Conservation (phyloP, 768 basidiomycete genomes). For the Hortiboletus campestris region DNA sequence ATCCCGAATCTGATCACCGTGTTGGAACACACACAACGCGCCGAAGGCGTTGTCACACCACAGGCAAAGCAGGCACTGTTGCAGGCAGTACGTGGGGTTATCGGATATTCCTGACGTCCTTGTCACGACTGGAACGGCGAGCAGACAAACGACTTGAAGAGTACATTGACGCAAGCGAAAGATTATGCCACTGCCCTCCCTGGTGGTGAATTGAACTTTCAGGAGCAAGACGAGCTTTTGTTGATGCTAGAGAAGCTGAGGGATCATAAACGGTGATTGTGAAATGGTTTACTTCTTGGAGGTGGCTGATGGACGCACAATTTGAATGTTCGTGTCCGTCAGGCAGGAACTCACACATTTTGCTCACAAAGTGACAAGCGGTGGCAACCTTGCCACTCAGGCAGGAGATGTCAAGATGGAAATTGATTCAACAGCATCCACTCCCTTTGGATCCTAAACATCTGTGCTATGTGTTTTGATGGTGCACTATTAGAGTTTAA, state of each 20-base stretch:
- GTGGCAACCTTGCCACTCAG: slow-evolving; percentile 28
- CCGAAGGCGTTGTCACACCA: slow-evolving; percentile 52
- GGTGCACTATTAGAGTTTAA: too few species aligned
- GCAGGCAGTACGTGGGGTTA: slow-evolving; percentile 48
- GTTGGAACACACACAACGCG: slow-evolving; percentile 56
- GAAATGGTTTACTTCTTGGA: too few species aligned
- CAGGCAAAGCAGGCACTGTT: slow-evolving; percentile 66
- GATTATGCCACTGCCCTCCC: slow-evolving; percentile 57
- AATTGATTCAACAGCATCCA: slow-evolving; percentile 74
- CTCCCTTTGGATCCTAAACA: slow-evolving; percentile 45
- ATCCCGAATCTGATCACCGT: slow-evolving; percentile 59
- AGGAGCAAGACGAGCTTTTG: slow-evolving; percentile 72
- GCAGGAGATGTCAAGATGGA: slow-evolving; percentile 50
- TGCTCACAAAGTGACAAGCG: slow-evolving; percentile 39
- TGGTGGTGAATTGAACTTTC: slow-evolving; percentile 67
- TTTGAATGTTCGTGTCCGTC: background rate
- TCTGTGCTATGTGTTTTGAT: too few species aligned
- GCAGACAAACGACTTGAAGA: slow-evolving; percentile 76
- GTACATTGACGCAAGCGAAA: slow-evolving; percentile 54
- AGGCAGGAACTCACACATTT: slow-evolving; percentile 60
- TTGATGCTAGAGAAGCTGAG: slow-evolving; percentile 62
- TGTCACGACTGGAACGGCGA: background rate
- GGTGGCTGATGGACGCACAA: background rate
- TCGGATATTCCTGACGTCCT: background rate
- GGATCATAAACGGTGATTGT: slow-evolving; percentile 46